Conservation (phyloP, 306 rosid species). For the Prunus fruticosa region DNA sequence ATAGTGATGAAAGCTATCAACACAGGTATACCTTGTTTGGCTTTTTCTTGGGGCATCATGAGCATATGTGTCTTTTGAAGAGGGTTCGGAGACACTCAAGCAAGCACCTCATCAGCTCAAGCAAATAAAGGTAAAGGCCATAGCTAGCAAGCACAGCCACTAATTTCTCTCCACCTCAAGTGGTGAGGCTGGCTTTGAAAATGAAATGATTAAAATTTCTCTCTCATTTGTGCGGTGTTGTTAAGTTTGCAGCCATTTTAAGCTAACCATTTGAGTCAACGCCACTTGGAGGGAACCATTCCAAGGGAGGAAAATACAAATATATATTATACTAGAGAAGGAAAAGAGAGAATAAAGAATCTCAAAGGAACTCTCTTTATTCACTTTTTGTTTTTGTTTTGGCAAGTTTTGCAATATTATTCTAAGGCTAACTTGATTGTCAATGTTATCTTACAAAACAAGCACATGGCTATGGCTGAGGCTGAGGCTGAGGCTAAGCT, state of each 20-base stretch:
- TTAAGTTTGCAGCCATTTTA: conserved; percentile 29
- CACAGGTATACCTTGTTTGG: conserved; percentile 40
- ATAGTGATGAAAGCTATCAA: conserved; percentile 26
- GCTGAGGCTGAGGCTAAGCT: conserved; percentile 25
- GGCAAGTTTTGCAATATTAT: conserved; percentile 13
- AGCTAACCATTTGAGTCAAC: conserved; percentile 31
- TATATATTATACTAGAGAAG: not conserved
- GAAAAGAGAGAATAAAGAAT: conserved; percentile 8
- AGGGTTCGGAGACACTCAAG: conserved; percentile 46
- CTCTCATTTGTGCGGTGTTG: conserved; percentile 5
- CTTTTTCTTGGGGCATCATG: conserved; percentile 32
- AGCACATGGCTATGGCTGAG: conserved; percentile 42
- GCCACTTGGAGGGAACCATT: conserved; percentile 22
- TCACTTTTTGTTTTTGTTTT: conserved; percentile 9
- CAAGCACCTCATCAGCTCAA: conserved; percentile 4
- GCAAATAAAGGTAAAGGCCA: not conserved
- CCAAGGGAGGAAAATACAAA: not conserved
- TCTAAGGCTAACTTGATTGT: conserved; percentile 14
- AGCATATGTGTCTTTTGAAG: conserved; percentile 50
- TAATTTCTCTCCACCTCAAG: conserved; percentile 6
- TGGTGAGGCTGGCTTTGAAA: not conserved
- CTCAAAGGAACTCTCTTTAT: conserved; percentile 6
- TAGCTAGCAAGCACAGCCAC: not conserved
- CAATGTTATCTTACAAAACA: conserved; percentile 15
- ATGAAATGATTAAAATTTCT: conserved; percentile 21